phyloP scores from a whole-genome alignment of 352 stramenopile species.

The Globisporangium parvum region DNA sequence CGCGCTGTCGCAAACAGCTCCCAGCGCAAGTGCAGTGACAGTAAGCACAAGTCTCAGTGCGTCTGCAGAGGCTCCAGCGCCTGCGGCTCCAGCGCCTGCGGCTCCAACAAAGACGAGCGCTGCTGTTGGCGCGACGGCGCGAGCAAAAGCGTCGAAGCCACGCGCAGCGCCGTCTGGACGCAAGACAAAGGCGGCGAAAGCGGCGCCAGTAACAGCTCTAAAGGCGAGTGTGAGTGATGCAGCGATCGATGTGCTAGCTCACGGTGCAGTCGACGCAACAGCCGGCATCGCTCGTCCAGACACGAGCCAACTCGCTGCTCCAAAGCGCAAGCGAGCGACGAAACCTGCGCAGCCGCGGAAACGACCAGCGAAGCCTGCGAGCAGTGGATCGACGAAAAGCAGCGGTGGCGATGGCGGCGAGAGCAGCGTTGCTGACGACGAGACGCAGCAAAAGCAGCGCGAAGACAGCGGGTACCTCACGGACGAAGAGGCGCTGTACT shows the following conservation, averaged over 20 bases:
- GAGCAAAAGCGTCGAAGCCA: slow-evolving; percentile 4
- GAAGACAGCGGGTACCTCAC: slow-evolving; percentile 14
- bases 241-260: not conserved
- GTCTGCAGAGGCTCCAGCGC: not conserved
- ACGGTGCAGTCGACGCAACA: not conserved
- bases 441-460: not conserved
- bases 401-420: not conserved
- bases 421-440: not conserved
- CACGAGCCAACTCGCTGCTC: not conserved
- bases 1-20: not conserved
- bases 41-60: not conserved
- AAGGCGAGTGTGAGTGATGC: not conserved
- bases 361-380: slow-evolving; percentile 2
- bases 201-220: not conserved
- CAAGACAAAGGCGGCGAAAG: not conserved
- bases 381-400: not conserved
- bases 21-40: not conserved
- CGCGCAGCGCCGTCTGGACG: not conserved
- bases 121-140: not conserved
- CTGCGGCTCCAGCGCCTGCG: too few relatives aligned
- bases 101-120: not conserved
- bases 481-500: slow-evolving; percentile 17
- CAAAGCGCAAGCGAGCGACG: slow-evolving; percentile 9
- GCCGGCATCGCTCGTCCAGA: not conserved
- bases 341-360: slow-evolving; percentile 6